Percentiles rank a stretch among this genome's conserved stretches.
phyloP scores from a whole-genome alignment of 108 stramenopile species.

The Discostella pseudostelligera region DNA sequence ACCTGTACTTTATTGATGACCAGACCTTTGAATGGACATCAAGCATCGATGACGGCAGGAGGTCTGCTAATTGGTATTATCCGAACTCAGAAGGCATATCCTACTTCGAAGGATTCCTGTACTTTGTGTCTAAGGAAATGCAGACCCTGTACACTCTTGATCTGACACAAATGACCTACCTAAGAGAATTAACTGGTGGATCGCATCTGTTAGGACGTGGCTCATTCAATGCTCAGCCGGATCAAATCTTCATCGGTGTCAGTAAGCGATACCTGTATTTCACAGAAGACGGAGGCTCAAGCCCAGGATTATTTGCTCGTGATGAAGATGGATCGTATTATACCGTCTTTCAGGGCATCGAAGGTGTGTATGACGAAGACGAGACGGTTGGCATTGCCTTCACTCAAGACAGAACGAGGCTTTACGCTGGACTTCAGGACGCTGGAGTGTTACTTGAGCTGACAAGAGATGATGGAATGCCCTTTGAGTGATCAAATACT shows the following conservation, averaged over 20 bases:
- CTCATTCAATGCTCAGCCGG: slow-evolving; percentile 37
- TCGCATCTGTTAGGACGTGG: slow-evolving; percentile 15
- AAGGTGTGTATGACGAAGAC: slow-evolving; percentile 9
- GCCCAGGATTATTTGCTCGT: slow-evolving; percentile 35
- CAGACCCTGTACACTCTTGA: slow-evolving; percentile 29
- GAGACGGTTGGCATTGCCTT: slow-evolving; percentile 70
- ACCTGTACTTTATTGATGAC: slow-evolving; percentile 8
- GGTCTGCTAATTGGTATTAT: slow-evolving; percentile 24
- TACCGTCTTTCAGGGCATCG: slow-evolving; percentile 31
- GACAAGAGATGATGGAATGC: slow-evolving; percentile 8
- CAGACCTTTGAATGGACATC: slow-evolving; percentile 42
- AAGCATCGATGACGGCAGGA: slow-evolving; percentile 5
- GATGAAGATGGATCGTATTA: slow-evolving; percentile 29
- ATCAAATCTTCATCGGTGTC: slow-evolving; percentile 40
- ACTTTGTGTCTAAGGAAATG: slow-evolving; percentile 42
- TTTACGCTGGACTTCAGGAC: slow-evolving; percentile 9
- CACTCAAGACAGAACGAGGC: slow-evolving; percentile 45
- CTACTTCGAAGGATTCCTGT: slow-evolving; percentile 24
- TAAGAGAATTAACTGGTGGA: not conserved
- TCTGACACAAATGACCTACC: slow-evolving; percentile 14
- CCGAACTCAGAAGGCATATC: slow-evolving; percentile 53
- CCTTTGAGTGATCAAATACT: slow-evolving; percentile 5
- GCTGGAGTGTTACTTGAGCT: slow-evolving; percentile 1
- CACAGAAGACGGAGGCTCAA: slow-evolving; percentile 52
- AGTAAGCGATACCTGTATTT: slow-evolving; percentile 45